Evolutionary conservation across 2,329 filamentous ascomycete genomes (phyloP).

Genomic region (Aspergillus sp.): DNA sequence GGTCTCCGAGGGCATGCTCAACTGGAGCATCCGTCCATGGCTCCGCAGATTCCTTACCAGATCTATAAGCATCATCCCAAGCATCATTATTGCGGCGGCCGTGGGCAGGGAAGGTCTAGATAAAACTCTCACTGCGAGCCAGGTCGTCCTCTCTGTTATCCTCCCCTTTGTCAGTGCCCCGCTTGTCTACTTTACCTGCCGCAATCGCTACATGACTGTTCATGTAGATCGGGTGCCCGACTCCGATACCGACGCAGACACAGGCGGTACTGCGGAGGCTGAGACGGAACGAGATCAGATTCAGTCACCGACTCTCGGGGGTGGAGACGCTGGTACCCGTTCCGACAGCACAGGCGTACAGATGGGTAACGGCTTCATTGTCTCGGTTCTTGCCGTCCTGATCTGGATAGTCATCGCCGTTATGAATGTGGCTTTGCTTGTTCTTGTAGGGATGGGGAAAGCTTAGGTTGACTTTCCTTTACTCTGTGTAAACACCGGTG

Average conservation of each 20-base stretch:
- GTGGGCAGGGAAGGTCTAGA: slow-evolving; percentile 71
- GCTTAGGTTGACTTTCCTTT: slow-evolving; percentile 21
- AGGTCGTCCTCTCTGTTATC: slow-evolving; percentile 76
- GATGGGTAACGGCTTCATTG: slow-evolving; percentile 73
- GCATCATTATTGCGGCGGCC: slow-evolving; percentile 78
- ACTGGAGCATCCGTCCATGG: slow-evolving; percentile 75
- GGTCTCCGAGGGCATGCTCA: slow-evolving; percentile 78
- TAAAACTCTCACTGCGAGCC: slow-evolving; percentile 70
- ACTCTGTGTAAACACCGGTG: neutral
- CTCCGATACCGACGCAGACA: slow-evolving; percentile 9
- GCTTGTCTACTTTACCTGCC: slow-evolving; percentile 80
- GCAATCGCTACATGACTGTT: slow-evolving; percentile 77
- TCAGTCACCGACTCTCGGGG: neutral
- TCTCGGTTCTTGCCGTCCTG: slow-evolving; percentile 56
- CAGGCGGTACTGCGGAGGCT: neutral
- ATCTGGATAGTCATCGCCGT: slow-evolving; percentile 74
- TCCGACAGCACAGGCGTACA: slow-evolving; percentile 43
- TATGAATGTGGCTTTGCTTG: slow-evolving; percentile 77
- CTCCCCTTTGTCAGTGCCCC: slow-evolving; percentile 81
- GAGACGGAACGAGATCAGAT: neutral
- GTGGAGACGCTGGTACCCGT: slow-evolving; percentile 17
- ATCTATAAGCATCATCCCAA: slow-evolving; percentile 76
- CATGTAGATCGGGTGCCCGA: slow-evolving; percentile 43
- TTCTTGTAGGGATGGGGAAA: slow-evolving; percentile 60
- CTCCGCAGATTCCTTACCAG: slow-evolving; percentile 74